Evolutionary conservation across 495 filamentous ascomycete genomes (phyloP).

Genomic region (Bombardia bombarda): DNA sequence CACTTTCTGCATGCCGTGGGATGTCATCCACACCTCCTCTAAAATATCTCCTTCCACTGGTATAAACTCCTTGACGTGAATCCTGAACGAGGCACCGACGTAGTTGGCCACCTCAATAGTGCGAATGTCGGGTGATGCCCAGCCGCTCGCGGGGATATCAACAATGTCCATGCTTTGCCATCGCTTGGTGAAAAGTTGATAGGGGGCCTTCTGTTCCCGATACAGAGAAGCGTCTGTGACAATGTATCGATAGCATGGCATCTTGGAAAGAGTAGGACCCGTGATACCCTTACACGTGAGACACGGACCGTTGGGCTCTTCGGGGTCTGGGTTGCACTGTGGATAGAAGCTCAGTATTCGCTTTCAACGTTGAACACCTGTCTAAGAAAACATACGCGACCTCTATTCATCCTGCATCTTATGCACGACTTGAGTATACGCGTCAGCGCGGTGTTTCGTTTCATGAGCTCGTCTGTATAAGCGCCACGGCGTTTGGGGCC

Average conservation of each 20-base stretch:
- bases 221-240: conserved; percentile 20
- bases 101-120: conserved; percentile 13
- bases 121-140: conserved; percentile 9
- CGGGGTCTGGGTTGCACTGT: conserved; percentile 17
- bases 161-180: conserved; percentile 23
- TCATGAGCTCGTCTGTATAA: conserved; percentile 16
- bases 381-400: conserved; percentile 9
- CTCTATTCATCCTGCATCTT: conserved; percentile 20
- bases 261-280: conserved; percentile 18
- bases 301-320: conserved; percentile 10
- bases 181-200: conserved; percentile 12
- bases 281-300: conserved; percentile 18
- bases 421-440: conserved; percentile 21
- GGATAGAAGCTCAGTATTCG: neutral
- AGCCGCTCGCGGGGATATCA: conserved; percentile 13
- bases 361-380: neutral
- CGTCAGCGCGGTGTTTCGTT: conserved; percentile 17
- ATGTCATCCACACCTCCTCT: conserved; percentile 16
- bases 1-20: conserved; percentile 4
- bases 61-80: conserved; percentile 14
- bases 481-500: conserved; percentile 14
- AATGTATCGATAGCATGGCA: conserved; percentile 22
- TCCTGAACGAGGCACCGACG: conserved; percentile 10
- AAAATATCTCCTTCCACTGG: conserved; percentile 16
- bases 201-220: conserved; percentile 16